phyloP scores from a whole-genome alignment of 352 stramenopile genomes.

The Albugo candida region DNA sequence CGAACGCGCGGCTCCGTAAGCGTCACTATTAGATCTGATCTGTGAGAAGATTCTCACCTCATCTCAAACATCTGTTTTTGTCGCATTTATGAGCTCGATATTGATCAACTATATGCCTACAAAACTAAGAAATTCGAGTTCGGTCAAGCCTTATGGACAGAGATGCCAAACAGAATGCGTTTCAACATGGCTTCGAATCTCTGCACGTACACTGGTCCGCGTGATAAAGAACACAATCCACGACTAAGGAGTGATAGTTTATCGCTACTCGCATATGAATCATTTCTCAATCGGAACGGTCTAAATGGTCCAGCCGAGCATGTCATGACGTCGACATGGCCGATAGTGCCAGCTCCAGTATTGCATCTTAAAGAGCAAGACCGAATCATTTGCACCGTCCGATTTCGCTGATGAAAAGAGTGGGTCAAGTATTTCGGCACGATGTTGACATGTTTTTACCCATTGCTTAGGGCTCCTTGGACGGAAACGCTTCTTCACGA shows the following conservation, averaged over 20 bases:
- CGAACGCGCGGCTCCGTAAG: conserved; percentile 29
- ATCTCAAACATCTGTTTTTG: conserved; percentile 53
- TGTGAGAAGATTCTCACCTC: conserved; percentile 38
- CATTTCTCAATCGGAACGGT: too few species aligned
- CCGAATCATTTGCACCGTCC: background rate
- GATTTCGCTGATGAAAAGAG: background rate
- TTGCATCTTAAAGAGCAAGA: background rate
- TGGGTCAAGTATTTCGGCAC: too few species aligned
- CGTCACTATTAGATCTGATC: conserved; percentile 45
- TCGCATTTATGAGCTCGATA: conserved; percentile 27
- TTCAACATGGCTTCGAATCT: conserved; percentile 56
- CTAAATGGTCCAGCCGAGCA: background rate
- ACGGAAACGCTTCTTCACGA: background rate
- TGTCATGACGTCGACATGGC: background rate
- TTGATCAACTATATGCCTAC: too few species aligned
- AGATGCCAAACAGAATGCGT: conserved; percentile 39
- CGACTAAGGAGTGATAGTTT: background rate
- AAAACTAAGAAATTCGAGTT: too few species aligned
- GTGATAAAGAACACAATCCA: too few species aligned
- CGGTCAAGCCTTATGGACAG: conserved; percentile 22
- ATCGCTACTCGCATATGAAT: background rate
- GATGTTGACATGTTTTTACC: too few species aligned
- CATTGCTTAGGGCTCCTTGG: too few species aligned
- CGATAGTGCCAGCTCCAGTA: background rate
- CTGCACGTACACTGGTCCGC: conserved; percentile 54